Base-by-base conservation (phyloP, 1,139 yeast genomes). In the Trichomonascaceae sp. region DNA sequence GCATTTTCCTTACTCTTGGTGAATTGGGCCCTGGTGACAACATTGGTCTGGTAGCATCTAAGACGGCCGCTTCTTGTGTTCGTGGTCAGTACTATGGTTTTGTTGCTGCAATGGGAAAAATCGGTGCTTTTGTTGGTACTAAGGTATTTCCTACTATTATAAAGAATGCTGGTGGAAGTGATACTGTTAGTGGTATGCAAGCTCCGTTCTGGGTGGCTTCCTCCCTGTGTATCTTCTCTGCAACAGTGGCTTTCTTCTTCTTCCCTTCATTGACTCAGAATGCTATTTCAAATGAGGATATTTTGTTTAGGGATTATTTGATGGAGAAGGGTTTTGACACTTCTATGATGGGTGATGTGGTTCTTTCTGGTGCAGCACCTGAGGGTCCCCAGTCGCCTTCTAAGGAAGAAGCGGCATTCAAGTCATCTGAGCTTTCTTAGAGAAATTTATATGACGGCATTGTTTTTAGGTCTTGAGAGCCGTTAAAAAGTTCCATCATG, bases 1-100 rank as follows among this genome's bases (percentile, higher is more conserved):
- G 96, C 73, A 80, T 90, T 58, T 90, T 89, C 70, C 74, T 82
- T 65, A 76, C 96, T 6, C 76, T 88, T 51, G 97, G 97, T 63
- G 97, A 90, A 70, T 86, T 90, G 69, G 96, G 96, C 22, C 91
- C 96, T 12, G 97, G 97, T 73, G 88, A 89, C 70, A 87, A 87
- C 70, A 84, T 86, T 68, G 96, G 96, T 61, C 72, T 87, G 54
- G 75, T 90, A 58, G 95, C 96, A 27, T 80, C 96, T 38, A 90
- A 90, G 71, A 84, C 95, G 27, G 78, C 84, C 52, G 87, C 96
- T 45, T 84, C 96, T n/a, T 83, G 95, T 32, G 79, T 89, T 52
- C 83, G 97, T 74, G 97, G 96, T 58, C 87, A 85, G 64, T 87
- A 85, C 71, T 90, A 90, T 67, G 93, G 93, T 63, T 79, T 89